Percentiles rank a stretch among this genome's conserved stretches.
phyloP scores from a whole-genome alignment of 2,329 filamentous ascomycete species.

The Clonostachys solani region DNA sequence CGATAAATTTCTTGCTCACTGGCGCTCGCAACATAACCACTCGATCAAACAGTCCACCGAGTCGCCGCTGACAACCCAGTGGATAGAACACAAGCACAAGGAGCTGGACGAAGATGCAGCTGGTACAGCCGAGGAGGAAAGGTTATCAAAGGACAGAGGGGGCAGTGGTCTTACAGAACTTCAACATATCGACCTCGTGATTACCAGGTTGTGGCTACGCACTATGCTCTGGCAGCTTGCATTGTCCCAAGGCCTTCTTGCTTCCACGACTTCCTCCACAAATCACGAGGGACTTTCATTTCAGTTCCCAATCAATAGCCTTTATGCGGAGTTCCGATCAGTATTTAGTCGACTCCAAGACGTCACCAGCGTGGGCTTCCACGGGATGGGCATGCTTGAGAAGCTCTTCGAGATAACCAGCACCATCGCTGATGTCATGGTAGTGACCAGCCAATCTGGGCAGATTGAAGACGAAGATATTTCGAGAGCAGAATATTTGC shows the following conservation, averaged over 20 bases:
- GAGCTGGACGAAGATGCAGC: slow-evolving; percentile 31
- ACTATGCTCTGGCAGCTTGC: slow-evolving; percentile 8
- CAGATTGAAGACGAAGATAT: slow-evolving; percentile 29
- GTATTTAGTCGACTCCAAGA: slow-evolving; percentile 27
- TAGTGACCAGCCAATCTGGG: slow-evolving; percentile 33
- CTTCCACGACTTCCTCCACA: slow-evolving; percentile 11
- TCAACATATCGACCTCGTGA: slow-evolving; percentile 5
- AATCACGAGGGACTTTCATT: slow-evolving; percentile 30
- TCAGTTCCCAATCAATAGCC: slow-evolving; percentile 29
- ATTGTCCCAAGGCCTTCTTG: slow-evolving; percentile 23
- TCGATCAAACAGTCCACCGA: background rate
- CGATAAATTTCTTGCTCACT: slow-evolving; percentile 27
- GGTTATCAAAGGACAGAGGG: slow-evolving; percentile 11
- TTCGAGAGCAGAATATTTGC: slow-evolving; percentile 46
- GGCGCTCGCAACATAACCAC: slow-evolving; percentile 14
- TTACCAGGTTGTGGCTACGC: slow-evolving; percentile 6
- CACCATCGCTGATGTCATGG: slow-evolving; percentile 54
- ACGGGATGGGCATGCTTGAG: slow-evolving; percentile 51
- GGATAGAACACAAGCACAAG: slow-evolving; percentile 33
- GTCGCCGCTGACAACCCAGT: slow-evolving; percentile 18
- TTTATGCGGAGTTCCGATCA: slow-evolving; percentile 30
- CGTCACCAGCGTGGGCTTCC: slow-evolving; percentile 42
- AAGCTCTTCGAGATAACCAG: slow-evolving; percentile 58
- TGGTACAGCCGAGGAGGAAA: slow-evolving; percentile 12
- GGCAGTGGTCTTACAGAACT: slow-evolving; percentile 27